Evolutionary conservation across 2,329 filamentous ascomycete species (phyloP).

Genomic region (Trichophyton verrucosum): DNA sequence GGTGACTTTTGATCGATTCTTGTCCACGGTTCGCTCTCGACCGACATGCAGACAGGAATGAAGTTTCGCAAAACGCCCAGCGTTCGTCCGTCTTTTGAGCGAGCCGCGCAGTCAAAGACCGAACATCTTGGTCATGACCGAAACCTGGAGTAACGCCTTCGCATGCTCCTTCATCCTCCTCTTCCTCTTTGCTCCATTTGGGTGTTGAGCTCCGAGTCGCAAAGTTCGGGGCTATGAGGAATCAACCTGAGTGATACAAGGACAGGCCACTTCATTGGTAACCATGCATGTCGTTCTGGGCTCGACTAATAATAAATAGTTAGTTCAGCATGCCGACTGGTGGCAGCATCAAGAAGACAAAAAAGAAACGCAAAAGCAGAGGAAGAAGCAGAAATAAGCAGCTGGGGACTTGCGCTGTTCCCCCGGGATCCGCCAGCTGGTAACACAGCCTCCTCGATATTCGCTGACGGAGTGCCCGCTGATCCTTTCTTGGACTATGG

Average conservation of each 20-base stretch:
- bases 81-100: neutral
- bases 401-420: neutral
- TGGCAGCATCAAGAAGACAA: neutral
- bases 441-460: neutral
- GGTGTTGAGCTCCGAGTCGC: neutral
- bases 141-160: too few relatives aligned
- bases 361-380: neutral
- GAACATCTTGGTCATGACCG: neutral
- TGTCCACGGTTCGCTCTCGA: neutral
- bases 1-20: neutral
- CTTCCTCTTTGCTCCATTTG: neutral
- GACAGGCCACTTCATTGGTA: neutral
- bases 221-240: neutral
- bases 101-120: neutral
- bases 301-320: neutral
- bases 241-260: neutral
- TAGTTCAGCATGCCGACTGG: neutral
- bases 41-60: neutral
- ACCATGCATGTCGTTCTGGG: neutral
- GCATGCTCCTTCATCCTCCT: neutral
- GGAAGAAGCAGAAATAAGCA: neutral
- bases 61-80: neutral
- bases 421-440: neutral
- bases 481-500: neutral
- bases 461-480: neutral